Evolutionary conservation across 768 basidiomycete genomes (phyloP).

Genomic region (Imleria badia): DNA sequence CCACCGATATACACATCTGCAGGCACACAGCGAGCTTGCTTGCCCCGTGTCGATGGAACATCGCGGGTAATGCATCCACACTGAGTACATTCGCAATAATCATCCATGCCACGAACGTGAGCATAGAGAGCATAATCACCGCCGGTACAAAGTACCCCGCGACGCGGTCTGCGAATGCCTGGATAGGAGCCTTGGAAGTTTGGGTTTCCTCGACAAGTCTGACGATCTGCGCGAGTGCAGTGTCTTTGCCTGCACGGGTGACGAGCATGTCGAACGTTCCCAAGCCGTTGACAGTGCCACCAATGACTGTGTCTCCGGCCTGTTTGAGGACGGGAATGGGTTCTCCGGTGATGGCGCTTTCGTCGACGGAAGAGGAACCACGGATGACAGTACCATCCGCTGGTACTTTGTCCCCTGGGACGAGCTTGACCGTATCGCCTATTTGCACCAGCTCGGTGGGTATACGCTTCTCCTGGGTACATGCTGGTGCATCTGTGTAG

Average conservation of each 20-base stretch:
- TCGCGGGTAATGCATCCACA: slow-evolving; percentile 64
- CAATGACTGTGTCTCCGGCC: slow-evolving; percentile 83
- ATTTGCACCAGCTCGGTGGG: slow-evolving; percentile 94
- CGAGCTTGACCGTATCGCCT: slow-evolving; percentile 88
- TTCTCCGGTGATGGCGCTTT: slow-evolving; percentile 96
- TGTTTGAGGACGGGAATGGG: slow-evolving; percentile 86
- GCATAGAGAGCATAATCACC: slow-evolving; percentile 75
- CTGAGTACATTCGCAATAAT: slow-evolving; percentile 59
- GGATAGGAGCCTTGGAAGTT: slow-evolving; percentile 96
- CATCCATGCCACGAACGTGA: slow-evolving; percentile 88
- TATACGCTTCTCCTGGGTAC: slow-evolving; percentile 85
- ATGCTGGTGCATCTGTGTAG: slow-evolving; percentile 80
- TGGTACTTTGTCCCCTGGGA: slow-evolving; percentile 95
- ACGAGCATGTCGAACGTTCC: slow-evolving; percentile 98
- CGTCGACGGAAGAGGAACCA: slow-evolving; percentile 88
- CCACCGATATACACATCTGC: slow-evolving; percentile 95
- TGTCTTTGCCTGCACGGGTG: slow-evolving; percentile 93
- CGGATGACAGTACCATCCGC: slow-evolving; percentile 90
- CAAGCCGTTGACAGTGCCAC: slow-evolving; percentile 94
- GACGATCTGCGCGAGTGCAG: slow-evolving; percentile 94
- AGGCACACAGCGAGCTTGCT: slow-evolving; percentile 89
- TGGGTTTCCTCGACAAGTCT: slow-evolving; percentile 97
- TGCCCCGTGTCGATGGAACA: slow-evolving; percentile 84
- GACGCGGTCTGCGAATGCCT: slow-evolving; percentile 91
- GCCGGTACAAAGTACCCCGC: slow-evolving; percentile 95